These are phyloP conservation scores for Trichoderma parareesei DNA, from an alignment of 495 filamentous ascomycete genomes.

Conservation along the genomic window DNA sequence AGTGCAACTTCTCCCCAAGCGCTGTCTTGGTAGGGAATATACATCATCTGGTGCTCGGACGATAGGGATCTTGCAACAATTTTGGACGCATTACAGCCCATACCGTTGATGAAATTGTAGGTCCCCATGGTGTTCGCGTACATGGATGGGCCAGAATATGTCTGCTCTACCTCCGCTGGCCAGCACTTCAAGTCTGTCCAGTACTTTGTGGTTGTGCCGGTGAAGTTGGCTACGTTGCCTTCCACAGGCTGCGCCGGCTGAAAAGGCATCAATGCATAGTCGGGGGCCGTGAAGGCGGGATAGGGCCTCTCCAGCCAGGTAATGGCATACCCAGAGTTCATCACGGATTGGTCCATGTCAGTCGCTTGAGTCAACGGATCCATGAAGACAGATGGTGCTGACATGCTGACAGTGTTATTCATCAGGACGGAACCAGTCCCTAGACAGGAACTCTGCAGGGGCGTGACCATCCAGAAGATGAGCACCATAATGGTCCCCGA, in stretches of 20 bases:
- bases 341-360: conserved; percentile 19
- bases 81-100: too few relatives aligned
- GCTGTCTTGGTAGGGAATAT: too few relatives aligned
- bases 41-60: too few relatives aligned
- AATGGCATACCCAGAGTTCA: conserved; percentile 28
- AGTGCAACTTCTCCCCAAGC: too few relatives aligned
- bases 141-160: not conserved
- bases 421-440: conserved; percentile 16
- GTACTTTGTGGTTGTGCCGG: conserved; percentile 24
- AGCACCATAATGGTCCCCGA: conserved; percentile 30
- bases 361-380: too few relatives aligned
- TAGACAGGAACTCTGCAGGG: conserved; percentile 34
- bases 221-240: conserved; percentile 20
- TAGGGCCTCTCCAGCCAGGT: conserved; percentile 30
- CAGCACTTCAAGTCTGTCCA: conserved; percentile 30
- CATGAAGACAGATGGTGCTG: too few relatives aligned
- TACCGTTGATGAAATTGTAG: conserved; percentile 11
- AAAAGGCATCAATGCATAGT: conserved; percentile 32
- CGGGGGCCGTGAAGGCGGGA: conserved; percentile 30
- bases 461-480: conserved; percentile 38
- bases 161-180: conserved; percentile 15
- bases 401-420: not conserved
- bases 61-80: conserved; percentile 16
- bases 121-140: not conserved
- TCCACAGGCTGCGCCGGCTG: not conserved